A percentile compares a stretch with the other conserved stretches of the same genome.
phyloP scores from a whole-genome alignment of 2,329 filamentous ascomycete species.

The Aspergillus persii region DNA sequence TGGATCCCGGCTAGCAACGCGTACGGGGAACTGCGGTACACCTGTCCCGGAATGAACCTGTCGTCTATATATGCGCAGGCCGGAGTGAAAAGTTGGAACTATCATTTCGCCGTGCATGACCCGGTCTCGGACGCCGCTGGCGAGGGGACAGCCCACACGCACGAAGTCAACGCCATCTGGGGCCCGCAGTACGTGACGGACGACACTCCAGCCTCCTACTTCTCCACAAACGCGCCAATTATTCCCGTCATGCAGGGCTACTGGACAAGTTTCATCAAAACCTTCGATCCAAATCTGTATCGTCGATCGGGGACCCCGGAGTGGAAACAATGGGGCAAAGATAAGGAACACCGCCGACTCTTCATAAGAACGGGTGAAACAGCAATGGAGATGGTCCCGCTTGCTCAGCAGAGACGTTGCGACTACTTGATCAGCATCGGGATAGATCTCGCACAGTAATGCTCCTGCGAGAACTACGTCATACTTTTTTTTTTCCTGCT shows the following conservation, averaged over 20 bases:
- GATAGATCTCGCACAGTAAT: conserved; percentile 46
- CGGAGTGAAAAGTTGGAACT: conserved; percentile 57
- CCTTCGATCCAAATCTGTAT: conserved; percentile 63
- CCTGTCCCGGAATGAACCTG: conserved; percentile 61
- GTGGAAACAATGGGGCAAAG: conserved; percentile 50
- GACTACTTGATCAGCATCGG: conserved; percentile 52
- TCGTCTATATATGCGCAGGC: conserved; percentile 41
- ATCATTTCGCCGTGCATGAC: conserved; percentile 68
- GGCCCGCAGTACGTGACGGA: conserved; percentile 57
- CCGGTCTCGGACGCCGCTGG: conserved; percentile 52
- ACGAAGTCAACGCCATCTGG: conserved; percentile 67
- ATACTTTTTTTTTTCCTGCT: background rate
- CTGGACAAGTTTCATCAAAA: conserved; percentile 71
- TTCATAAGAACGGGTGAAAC: conserved; percentile 45
- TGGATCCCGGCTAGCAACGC: conserved; percentile 59
- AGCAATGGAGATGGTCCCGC: conserved; percentile 48
- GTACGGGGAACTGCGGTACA: conserved; percentile 66
- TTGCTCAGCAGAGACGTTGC: conserved; percentile 45
- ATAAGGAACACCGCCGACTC: conserved; percentile 36
- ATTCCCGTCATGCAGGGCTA: conserved; percentile 65
- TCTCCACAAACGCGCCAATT: conserved; percentile 55
- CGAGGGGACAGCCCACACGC: conserved; percentile 64
- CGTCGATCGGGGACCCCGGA: conserved; percentile 47
- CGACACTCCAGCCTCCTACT: conserved; percentile 56
- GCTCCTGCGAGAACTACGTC: background rate